Evolutionary conservation across 2,329 filamentous ascomycete species (phyloP).

Genomic region (Aspergillus proliferans): DNA sequence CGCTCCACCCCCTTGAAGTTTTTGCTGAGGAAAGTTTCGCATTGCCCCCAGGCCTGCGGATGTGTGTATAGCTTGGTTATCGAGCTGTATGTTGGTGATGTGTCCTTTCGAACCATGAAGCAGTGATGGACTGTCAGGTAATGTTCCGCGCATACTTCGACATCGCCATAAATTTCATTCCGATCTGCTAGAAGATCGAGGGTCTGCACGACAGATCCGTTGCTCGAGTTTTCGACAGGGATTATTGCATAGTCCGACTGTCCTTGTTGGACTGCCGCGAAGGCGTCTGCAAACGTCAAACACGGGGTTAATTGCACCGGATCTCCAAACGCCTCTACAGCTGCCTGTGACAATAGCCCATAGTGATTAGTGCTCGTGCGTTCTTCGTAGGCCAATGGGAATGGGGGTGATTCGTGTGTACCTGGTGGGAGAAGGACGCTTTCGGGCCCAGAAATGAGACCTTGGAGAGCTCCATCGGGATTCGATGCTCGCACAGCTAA

Average conservation of each 20-base stretch:
- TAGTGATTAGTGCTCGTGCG: slow-evolving; percentile 6
- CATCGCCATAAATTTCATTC: slow-evolving; percentile 55
- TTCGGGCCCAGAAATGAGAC: slow-evolving; percentile 57
- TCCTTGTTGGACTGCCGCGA: slow-evolving; percentile 66
- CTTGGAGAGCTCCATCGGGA: slow-evolving; percentile 20
- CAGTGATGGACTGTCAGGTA: slow-evolving; percentile 88
- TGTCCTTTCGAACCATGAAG: slow-evolving; percentile 52
- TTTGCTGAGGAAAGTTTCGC: slow-evolving; percentile 63
- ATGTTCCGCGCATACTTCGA: slow-evolving; percentile 73
- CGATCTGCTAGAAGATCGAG: slow-evolving; percentile 82
- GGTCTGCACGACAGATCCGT: slow-evolving; percentile 85
- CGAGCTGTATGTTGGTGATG: slow-evolving; percentile 43
- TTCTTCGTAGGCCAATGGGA: slow-evolving; percentile 5
- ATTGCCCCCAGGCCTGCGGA: slow-evolving; percentile 93
- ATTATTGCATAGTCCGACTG: slow-evolving; percentile 68
- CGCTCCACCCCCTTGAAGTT: slow-evolving; percentile 69
- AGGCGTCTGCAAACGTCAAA: slow-evolving; percentile 57
- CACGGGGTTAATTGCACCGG: slow-evolving; percentile 28
- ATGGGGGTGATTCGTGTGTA: slow-evolving; percentile 25
- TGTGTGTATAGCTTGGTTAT: slow-evolving; percentile 82
- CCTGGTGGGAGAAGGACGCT: slow-evolving; percentile 66
- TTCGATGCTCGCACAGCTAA: not conserved
- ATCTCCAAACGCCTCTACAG: slow-evolving; percentile 46
- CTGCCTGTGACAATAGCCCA: slow-evolving; percentile 39
- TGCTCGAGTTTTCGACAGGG: slow-evolving; percentile 93